Percentiles rank a stretch among this genome's conserved stretches.
These are phyloP conservation scores for Chrysanthemum lavandulifolium DNA, from an alignment of 129 eudicot genomes.

Conservation along the genomic window DNA sequence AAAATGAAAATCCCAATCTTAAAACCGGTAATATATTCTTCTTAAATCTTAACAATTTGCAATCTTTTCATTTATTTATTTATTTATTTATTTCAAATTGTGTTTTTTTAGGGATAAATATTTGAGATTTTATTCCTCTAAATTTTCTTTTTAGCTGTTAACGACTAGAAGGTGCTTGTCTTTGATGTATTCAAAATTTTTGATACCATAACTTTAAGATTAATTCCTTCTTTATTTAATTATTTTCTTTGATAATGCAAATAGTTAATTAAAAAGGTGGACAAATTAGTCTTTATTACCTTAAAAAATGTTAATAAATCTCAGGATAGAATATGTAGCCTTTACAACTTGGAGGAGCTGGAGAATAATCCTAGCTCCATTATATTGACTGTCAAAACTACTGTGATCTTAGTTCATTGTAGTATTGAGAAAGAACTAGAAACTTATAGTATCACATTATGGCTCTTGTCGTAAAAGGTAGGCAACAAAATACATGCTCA, in stretches of 20 bases:
- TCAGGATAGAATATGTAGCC: constrained; percentile 13
- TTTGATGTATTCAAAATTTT: constrained; percentile 15
- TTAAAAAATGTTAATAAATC: constrained; percentile 9
- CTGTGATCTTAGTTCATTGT: constrained; percentile 22
- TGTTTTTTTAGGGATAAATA: too few relatives aligned
- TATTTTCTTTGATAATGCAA: constrained; percentile 13
- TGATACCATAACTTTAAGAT: constrained; percentile 26
- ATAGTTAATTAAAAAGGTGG: neutral
- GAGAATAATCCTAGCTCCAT: constrained; percentile 11
- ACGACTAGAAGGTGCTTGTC: constrained; percentile 27
- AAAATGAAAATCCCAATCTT: too few relatives aligned
- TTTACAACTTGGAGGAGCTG: constrained; percentile 16
- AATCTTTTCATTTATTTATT: too few relatives aligned
- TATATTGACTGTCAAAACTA: constrained; percentile 11
- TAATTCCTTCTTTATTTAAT: constrained; percentile 1
- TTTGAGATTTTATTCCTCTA: neutral
- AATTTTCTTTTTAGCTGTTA: constrained; percentile 2
- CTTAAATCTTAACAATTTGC: too few relatives aligned
- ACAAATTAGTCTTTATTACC: constrained; percentile 20
- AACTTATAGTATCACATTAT: constrained; percentile 9
- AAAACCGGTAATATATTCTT: too few relatives aligned
- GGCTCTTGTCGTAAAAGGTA: constrained; percentile 34
- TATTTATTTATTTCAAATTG: neutral
- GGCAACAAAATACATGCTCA: constrained; percentile 1
- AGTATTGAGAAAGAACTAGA: constrained; percentile 23